phyloP scores from a whole-genome alignment of 148 eudicot genomes.

The Rhododendron griersonianum region DNA sequence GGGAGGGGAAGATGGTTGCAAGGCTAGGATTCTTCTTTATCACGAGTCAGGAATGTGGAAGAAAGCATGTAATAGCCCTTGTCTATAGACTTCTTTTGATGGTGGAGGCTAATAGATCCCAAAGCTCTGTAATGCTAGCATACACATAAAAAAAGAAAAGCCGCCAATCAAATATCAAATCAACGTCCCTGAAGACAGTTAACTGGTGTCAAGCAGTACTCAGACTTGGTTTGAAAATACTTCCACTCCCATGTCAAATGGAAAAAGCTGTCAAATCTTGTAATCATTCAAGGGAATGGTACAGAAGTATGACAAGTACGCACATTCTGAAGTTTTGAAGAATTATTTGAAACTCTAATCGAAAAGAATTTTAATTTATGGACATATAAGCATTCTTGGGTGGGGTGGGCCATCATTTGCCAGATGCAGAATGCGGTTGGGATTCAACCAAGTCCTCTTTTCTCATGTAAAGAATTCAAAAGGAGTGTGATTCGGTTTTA shows the following conservation, averaged over 20 bases:
- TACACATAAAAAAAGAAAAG: background rate
- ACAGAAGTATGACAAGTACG: background rate
- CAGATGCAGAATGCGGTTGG: background rate
- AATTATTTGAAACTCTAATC: background rate
- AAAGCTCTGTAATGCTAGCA: background rate
- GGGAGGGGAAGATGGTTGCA: background rate
- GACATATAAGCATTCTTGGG: background rate
- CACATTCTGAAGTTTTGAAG: background rate
- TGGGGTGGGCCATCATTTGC: background rate
- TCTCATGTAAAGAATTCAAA: background rate
- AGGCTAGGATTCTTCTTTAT: background rate
- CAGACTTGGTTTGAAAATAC: background rate
- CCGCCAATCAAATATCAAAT: background rate
- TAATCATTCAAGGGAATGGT: background rate
- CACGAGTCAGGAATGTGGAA: background rate
- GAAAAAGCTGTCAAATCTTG: background rate
- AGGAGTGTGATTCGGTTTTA: background rate
- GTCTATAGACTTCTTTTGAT: background rate
- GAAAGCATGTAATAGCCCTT: background rate
- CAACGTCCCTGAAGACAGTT: background rate
- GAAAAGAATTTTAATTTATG: background rate
- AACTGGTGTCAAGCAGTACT: background rate
- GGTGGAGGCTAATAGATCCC: background rate
- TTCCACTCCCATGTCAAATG: background rate
- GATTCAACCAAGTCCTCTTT: background rate